These are phyloP conservation scores for Trichoderma sp. DNA, from an alignment of 2,329 filamentous ascomycete species.

Conservation along the genomic window DNA sequence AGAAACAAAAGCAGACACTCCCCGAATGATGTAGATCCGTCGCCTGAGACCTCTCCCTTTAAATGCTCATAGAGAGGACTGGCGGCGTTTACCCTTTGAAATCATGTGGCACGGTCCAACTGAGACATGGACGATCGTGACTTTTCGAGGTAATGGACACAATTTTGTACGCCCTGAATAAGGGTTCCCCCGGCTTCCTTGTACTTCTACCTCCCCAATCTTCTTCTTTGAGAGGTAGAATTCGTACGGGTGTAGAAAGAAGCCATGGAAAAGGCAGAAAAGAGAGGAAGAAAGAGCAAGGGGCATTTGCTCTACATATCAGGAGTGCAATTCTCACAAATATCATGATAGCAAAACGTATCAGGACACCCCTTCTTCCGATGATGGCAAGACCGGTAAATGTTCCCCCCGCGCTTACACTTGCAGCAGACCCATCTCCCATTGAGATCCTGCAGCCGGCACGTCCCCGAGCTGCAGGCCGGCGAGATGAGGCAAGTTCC, in stretches of 20 bases:
- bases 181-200: neutral
- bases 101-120: neutral
- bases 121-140: neutral
- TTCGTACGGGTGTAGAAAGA: neutral
- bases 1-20: neutral
- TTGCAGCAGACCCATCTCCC: slow-evolving; percentile 51
- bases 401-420: slow-evolving; percentile 47
- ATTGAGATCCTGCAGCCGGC: slow-evolving; percentile 48
- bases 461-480: slow-evolving; percentile 48
- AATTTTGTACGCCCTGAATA: neutral
- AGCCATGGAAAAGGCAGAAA: neutral
- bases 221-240: neutral
- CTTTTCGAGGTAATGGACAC: no score
- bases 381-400: slow-evolving; percentile 45
- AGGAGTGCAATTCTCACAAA: slow-evolving; percentile 44
- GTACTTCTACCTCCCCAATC: neutral
- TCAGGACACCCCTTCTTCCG: slow-evolving; percentile 47
- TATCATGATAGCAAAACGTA: slow-evolving; percentile 52
- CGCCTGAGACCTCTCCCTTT: neutral
- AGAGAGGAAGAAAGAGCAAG: neutral
- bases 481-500: slow-evolving; percentile 46
- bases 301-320: slow-evolving; percentile 27
- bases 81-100: neutral
- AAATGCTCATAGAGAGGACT: neutral
- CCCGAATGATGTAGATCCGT: neutral